phyloP scores from a whole-genome alignment of 306 rosid species.

The Pachyrhizus erosus region DNA sequence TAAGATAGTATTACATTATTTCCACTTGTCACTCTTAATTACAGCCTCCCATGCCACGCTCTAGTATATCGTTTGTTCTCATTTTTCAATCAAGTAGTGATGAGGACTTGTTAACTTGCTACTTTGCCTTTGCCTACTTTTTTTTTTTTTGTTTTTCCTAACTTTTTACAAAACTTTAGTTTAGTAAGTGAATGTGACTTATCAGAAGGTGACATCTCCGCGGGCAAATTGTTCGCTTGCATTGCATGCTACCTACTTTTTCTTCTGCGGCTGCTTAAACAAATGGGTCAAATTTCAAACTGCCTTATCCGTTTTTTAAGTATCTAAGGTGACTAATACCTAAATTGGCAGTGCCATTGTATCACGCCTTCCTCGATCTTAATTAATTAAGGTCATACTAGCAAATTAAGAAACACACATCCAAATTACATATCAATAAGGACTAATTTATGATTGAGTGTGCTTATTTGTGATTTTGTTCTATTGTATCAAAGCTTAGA shows the following conservation, averaged over 20 bases:
- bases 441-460: no score
- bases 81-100: conserved; percentile 25
- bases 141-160: neutral
- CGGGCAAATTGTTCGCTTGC: conserved; percentile 37
- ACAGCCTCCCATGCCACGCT: neutral
- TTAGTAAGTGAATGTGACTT: conserved; percentile 32
- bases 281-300: conserved; percentile 22
- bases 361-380: conserved; percentile 6
- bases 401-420: conserved; percentile 15
- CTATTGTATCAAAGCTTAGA: no score
- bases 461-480: no score
- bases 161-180: conserved; percentile 7
- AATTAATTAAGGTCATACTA: neutral
- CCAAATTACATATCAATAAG: no score
- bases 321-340: conserved; percentile 25
- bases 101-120: conserved; percentile 8
- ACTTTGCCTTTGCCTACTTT: conserved; percentile 30
- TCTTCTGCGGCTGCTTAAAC: conserved; percentile 7
- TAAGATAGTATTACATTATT: neutral
- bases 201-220: conserved; percentile 43
- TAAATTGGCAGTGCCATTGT: conserved; percentile 2
- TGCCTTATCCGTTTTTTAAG: conserved; percentile 16
- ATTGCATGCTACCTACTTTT: neutral
- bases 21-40: conserved; percentile 35
- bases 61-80: neutral